These are phyloP conservation scores for Pythium utonaiense DNA, from an alignment of 352 stramenopile species.

Conservation along the genomic window DNA sequence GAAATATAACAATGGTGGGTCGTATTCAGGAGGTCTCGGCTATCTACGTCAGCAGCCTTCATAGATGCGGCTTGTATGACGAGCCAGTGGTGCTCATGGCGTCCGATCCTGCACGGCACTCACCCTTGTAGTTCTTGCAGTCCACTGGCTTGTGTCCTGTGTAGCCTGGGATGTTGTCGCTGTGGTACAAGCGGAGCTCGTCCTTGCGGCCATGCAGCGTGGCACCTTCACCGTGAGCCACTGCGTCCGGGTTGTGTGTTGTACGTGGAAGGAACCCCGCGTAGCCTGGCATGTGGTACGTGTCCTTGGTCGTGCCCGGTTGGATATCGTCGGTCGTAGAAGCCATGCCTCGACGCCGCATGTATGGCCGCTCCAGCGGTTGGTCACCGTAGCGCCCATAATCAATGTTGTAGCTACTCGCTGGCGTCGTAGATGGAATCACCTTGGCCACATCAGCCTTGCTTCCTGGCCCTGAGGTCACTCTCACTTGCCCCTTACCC, in stretches of 20 bases:
- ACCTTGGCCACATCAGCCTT: constrained; percentile 25
- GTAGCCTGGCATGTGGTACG: constrained; percentile 82
- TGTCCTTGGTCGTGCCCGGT: constrained; percentile 60
- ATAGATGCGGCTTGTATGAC: constrained; percentile 54
- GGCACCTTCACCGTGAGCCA: constrained; percentile 50
- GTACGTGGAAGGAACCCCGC: constrained; percentile 60
- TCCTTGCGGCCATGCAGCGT: constrained; percentile 33
- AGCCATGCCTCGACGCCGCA: constrained; percentile 75
- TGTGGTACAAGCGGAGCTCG: constrained; percentile 70
- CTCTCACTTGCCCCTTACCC: constrained; percentile 6
- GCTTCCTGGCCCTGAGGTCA: background rate
- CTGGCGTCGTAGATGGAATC: constrained; percentile 53
- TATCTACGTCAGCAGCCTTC: background rate
- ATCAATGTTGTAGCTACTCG: constrained; percentile 72
- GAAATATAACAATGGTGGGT: background rate
- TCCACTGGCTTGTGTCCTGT: constrained; percentile 74
- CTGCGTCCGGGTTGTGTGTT: constrained; percentile 53
- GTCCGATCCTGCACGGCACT: constrained; percentile 60
- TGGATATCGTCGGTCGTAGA: constrained; percentile 75
- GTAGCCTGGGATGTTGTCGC: constrained; percentile 81
- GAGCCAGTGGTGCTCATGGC: constrained; percentile 55
- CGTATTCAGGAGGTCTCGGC: background rate
- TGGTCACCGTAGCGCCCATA: constrained; percentile 65
- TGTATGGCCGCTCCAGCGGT: constrained; percentile 59
- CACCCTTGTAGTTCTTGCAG: constrained; percentile 75